Percentiles rank a stretch among this genome's conserved stretches.
Conservation (phyloP, 768 basidiomycete species). For the Pisolithus microcarpus region DNA sequence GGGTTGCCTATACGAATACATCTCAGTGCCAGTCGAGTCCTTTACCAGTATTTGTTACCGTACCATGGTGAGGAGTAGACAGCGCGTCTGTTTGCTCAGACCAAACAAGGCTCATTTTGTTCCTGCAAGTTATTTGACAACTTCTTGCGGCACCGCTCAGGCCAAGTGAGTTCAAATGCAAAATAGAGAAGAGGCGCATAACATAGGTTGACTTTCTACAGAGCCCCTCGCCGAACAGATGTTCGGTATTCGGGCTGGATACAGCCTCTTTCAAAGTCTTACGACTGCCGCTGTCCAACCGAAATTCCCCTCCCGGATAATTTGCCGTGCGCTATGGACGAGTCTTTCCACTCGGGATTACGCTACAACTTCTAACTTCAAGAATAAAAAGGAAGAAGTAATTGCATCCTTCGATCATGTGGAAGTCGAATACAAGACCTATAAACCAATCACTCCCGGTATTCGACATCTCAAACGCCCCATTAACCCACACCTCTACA, state of each 20-base stretch:
- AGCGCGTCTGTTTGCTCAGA: conserved; percentile 28
- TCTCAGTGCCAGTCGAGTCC: conserved; percentile 2
- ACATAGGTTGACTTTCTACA: not conserved
- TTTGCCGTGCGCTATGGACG: conserved; percentile 7
- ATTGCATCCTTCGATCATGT: conserved; percentile 32
- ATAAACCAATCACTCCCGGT: conserved; percentile 81
- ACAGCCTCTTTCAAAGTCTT: conserved; percentile 11
- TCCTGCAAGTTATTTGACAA: not conserved
- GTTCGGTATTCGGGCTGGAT: conserved; percentile 14
- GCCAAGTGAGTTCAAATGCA: conserved; percentile 1
- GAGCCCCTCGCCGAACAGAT: conserved; percentile 2
- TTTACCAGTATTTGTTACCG: not conserved
- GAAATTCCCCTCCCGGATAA: conserved; percentile 1
- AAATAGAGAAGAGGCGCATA: not conserved
- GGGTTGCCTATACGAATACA: conserved; percentile 42
- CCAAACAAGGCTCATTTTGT: conserved; percentile 21
- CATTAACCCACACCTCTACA: conserved; percentile 73
- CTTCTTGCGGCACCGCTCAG: not conserved
- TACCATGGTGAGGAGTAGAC: conserved; percentile 23
- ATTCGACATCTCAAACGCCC: conserved; percentile 85
- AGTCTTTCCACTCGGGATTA: conserved; percentile 21
- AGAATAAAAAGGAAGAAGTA: conserved; percentile 18
- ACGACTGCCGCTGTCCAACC: conserved; percentile 4
- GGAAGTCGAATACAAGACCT: conserved; percentile 71
- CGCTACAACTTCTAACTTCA: conserved; percentile 20